A percentile compares a stretch with the other conserved stretches of the same genome.
phyloP scores from a whole-genome alignment of 495 filamentous ascomycete genomes.

The Rhypophila decipiens region DNA sequence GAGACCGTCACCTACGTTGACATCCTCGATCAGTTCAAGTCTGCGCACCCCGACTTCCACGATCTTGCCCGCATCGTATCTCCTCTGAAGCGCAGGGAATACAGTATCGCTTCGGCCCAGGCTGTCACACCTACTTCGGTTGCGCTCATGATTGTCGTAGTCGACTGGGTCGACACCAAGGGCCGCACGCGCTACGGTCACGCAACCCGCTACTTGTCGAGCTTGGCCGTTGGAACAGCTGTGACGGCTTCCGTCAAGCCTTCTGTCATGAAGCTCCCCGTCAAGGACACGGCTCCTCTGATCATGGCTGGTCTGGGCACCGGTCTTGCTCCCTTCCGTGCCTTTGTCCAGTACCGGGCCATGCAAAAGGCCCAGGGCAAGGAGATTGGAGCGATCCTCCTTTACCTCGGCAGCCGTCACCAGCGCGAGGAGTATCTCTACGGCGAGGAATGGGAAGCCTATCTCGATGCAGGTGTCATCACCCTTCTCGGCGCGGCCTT shows the following conservation, averaged over 20 bases:
- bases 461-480: slow-evolving; percentile 89
- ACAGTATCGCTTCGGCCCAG: slow-evolving; percentile 95
- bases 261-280: slow-evolving; percentile 91
- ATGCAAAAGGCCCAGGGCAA: slow-evolving; percentile 94
- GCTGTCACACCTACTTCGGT: slow-evolving; percentile 82
- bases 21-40: slow-evolving; percentile 77
- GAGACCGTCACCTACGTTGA: slow-evolving; percentile 93
- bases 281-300: slow-evolving; percentile 75
- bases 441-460: slow-evolving; percentile 98
- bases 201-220: slow-evolving; percentile 80
- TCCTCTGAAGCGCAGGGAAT: slow-evolving; percentile 93
- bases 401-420: slow-evolving; percentile 96
- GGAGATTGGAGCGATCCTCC: slow-evolving; percentile 84
- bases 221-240: slow-evolving; percentile 63
- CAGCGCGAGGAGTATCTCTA: slow-evolving; percentile 98
- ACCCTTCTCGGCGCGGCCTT: slow-evolving; percentile 91
- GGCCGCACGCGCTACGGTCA: slow-evolving; percentile 89
- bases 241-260: slow-evolving; percentile 93
- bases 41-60: slow-evolving; percentile 82
- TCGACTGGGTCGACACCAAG: slow-evolving; percentile 82
- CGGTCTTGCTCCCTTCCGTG: slow-evolving; percentile 93
- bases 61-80: slow-evolving; percentile 84
- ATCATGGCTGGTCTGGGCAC: slow-evolving; percentile 99
- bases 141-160: slow-evolving; percentile 95
- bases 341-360: slow-evolving; percentile 95